Conservation (phyloP, 129 eudicot species). For the Rutidosis leptorrhynchoides region DNA sequence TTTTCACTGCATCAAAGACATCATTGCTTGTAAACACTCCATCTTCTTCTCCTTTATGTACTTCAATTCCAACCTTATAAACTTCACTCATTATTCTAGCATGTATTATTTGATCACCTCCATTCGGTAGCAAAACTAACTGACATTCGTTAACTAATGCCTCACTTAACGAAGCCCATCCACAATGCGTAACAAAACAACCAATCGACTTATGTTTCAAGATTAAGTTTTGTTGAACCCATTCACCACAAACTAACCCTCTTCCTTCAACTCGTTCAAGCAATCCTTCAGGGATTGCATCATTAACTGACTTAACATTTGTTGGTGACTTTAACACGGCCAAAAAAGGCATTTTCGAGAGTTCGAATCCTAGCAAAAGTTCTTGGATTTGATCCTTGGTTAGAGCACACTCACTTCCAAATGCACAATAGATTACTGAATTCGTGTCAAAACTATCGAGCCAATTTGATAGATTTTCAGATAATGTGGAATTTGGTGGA, state of each 20-base stretch:
- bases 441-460: constrained; percentile 10
- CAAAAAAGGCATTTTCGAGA: constrained; percentile 24
- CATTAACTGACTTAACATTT: background rate
- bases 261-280: constrained; percentile 27
- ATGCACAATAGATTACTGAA: constrained; percentile 13
- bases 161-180: constrained; percentile 29
- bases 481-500: constrained; percentile 8
- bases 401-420: constrained; percentile 30
- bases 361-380: constrained; percentile 28
- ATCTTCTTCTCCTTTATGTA: constrained; percentile 28
- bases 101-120: constrained; percentile 29
- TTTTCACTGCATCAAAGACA: constrained; percentile 22
- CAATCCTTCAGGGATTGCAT: constrained; percentile 29
- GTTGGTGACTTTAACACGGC: constrained; percentile 20
- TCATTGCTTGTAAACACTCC: constrained; percentile 25
- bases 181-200: constrained; percentile 32
- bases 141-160: constrained; percentile 17
- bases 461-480: background rate
- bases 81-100: constrained; percentile 24
- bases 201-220: constrained; percentile 30
- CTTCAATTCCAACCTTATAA: constrained; percentile 30
- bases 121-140: constrained; percentile 25
- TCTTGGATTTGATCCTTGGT: constrained; percentile 21
- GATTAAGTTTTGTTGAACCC: constrained; percentile 28
- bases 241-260: constrained; percentile 21